Evolutionary conservation across 306 rosid genomes (phyloP), one percentile per base, ranked within the genome.

Genomic region (Prunus armeniaca): DNA sequence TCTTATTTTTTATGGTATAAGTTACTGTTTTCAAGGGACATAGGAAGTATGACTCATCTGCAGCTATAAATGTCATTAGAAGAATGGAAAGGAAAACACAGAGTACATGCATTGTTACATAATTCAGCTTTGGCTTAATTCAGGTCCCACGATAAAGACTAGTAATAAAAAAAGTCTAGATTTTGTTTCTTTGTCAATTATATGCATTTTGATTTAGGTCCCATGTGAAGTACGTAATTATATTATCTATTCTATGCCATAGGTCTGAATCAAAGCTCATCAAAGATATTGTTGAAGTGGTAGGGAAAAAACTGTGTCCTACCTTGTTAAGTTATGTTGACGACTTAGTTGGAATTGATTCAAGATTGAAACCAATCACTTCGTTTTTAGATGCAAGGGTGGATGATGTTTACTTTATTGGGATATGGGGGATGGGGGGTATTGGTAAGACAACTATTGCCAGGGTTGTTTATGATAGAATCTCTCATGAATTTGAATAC

Each of bases 381-480:
- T 20, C 3, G 34, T 25, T 3, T 55, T 55, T 24, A 24, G 32
- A 25, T 58, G 65, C 32, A 12, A 12, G 7, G 65, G 17, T 56
- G 24, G 66, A 72, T 57, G 67, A 72, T 14, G 76, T 18, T 17
- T 62, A 55, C 17, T 57, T 72, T 24, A 47, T 72, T 56, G 76
- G 67, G 6, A 57, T 72, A 38, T 72, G 76, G 76, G 76, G 76
- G 20, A 72, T 72, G 76, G 67, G 76, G 13, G 67, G 76, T 20
- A 57, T 72, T 41, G 76, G 76, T 3, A 72, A 72, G 49, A 57
- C 54, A 38, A 72, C 67, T 24, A 57, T 56, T 2, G 76, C 67
- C 9, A 72, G 76, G 41, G 47, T 24, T 38, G 49, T 72, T 13
- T 41, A 34, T 22, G 18, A 20, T 28, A 72, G 55, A 7, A 28